Evolutionary conservation across 164 flowering plant species (phyloP).

Genomic region (Liriodendron chinense): DNA sequence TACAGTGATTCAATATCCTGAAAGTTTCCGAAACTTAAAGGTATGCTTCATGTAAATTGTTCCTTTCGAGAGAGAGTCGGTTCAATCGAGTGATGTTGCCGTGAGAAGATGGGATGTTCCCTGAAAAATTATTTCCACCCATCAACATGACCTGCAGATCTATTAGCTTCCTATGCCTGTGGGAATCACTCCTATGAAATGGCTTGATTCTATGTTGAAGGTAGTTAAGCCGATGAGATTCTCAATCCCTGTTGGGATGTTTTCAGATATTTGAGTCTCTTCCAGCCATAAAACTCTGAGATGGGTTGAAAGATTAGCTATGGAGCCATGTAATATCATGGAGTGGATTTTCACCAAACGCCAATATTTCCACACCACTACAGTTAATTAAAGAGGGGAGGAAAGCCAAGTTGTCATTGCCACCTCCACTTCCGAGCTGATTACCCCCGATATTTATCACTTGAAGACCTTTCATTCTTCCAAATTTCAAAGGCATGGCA

Average conservation of each 20-base stretch:
- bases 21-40: too few species aligned
- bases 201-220: conserved; percentile 9
- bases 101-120: too few species aligned
- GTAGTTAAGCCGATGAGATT: background rate
- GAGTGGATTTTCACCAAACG: background rate
- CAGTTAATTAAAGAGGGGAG: background rate
- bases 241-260: background rate
- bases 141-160: too few species aligned
- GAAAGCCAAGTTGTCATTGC: background rate
- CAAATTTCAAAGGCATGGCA: background rate
- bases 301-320: background rate
- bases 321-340: background rate
- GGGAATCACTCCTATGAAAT: too few species aligned
- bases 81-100: too few species aligned
- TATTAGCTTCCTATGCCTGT: too few species aligned
- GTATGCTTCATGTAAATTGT: too few species aligned
- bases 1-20: too few species aligned
- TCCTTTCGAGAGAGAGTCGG: too few species aligned
- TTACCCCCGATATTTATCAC: background rate
- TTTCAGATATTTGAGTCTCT: background rate
- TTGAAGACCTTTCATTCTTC: background rate
- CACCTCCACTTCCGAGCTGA: background rate
- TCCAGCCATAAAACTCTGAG: background rate
- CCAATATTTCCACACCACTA: background rate
- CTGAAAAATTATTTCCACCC: too few species aligned